Base-by-base conservation (phyloP, 2,329 filamentous ascomycete genomes). In the Plectosphaerella plurivora region DNA sequence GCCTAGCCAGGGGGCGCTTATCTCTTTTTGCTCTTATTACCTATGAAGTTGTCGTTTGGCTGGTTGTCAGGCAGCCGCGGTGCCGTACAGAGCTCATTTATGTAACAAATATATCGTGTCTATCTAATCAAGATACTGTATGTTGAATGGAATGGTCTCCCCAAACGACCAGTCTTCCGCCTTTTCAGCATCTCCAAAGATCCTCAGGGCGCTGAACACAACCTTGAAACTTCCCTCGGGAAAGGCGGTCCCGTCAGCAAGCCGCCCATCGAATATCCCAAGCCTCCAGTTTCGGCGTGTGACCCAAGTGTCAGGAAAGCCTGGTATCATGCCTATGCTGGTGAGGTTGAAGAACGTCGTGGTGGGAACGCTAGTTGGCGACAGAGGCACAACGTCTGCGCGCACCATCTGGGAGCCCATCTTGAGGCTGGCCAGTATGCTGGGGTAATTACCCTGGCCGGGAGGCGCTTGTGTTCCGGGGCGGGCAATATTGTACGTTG, bases 71-170 rank as follows among this genome's bases (percentile, higher is more conserved):
- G 54, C 7, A 61, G 25, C 36, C 61, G 64, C n/a, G n/a, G n/a
- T n/a, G n/a, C n/a, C n/a, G n/a, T n/a, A n/a, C n/a, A n/a, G n/a
- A n/a, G n/a, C n/a, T n/a, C n/a, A n/a, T n/a, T 28, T 28, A 10
- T 28, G 10, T 28, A 28, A 28, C 25, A 28, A 28, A 5, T 5
- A 28, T 28, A 5, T 5, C 10, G 5, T 28, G 10, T 28, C 25
- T 28, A 28, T 10, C 25, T 28, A 28, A 28, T 28, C 10, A 28
- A 28, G 25, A 49, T 81, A 82, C 36, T 61, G 60, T 46, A 82
- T 73, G n/a, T 62, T 60, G 54, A 83, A 78, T 1, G 67, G 51
- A 1, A 63, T 60, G 11, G 75, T 71, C 59, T 74, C 68, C 20
- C 63, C 60, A 2, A 66, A 59, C 24, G 81, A 78, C 52, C 59